Percentiles rank a stretch among this genome's conserved stretches.
These are phyloP conservation scores for Mycena filopes DNA, from an alignment of 768 basidiomycete species.

Conservation along the genomic window DNA sequence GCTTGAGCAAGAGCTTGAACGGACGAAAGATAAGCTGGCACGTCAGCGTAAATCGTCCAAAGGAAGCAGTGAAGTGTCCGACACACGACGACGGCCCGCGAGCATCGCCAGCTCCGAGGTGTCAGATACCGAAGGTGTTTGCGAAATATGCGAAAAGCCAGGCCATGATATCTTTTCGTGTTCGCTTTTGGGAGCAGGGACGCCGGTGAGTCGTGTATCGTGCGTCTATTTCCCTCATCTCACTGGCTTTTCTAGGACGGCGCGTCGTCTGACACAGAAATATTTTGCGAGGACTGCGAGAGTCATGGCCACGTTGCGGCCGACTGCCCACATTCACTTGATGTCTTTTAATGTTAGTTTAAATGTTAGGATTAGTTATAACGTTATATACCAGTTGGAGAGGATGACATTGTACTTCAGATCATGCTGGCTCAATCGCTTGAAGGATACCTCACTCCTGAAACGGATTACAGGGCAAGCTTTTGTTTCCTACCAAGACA, in stretches of 20 bases:
- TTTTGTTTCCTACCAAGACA: no score
- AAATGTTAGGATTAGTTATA: neutral
- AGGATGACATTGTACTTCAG: no score
- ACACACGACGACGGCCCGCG: constrained; percentile 43
- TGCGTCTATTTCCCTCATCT: neutral
- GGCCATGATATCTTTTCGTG: constrained; percentile 92
- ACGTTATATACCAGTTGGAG: neutral
- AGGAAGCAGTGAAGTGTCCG: constrained; percentile 50
- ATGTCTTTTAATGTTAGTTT: constrained; percentile 74
- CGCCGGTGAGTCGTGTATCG: constrained; percentile 33
- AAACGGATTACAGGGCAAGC: no score
- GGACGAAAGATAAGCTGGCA: constrained; percentile 75
- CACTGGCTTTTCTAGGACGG: constrained; percentile 13
- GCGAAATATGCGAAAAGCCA: constrained; percentile 64
- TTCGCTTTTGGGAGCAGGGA: constrained; percentile 73
- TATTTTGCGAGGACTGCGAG: constrained; percentile 89
- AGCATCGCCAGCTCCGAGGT: constrained; percentile 40
- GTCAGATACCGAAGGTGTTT: constrained; percentile 57
- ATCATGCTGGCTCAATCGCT: no score
- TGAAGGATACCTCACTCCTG: no score
- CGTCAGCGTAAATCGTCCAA: constrained; percentile 73
- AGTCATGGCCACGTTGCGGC: constrained; percentile 77
- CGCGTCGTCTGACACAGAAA: constrained; percentile 39
- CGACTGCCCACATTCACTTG: constrained; percentile 86
- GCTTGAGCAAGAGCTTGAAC: constrained; percentile 86